phyloP scores from a whole-genome alignment of 495 filamentous ascomycete genomes.

The Penicillium paxilli region DNA sequence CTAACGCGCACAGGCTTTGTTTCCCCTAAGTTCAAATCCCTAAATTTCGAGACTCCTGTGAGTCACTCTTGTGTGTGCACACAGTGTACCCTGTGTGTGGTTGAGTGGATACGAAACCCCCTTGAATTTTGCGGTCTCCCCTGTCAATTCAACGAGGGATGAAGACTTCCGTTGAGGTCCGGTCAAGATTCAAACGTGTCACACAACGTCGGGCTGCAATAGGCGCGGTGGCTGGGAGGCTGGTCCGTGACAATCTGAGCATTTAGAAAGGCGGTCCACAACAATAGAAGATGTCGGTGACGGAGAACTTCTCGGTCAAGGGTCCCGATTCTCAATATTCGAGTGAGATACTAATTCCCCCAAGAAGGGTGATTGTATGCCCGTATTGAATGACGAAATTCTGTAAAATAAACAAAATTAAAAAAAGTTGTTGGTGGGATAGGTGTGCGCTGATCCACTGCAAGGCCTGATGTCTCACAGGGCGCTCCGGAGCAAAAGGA shows the following conservation, averaged over 20 bases:
- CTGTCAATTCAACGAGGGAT: not conserved
- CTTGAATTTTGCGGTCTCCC: not conserved
- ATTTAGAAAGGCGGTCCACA: slow-evolving; percentile 22
- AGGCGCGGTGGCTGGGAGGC: slow-evolving; percentile 28
- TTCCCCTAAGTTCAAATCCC: not conserved
- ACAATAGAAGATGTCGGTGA: slow-evolving; percentile 18
- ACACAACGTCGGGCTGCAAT: slow-evolving; percentile 36
- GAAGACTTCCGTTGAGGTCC: slow-evolving; percentile 1
- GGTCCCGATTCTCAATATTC: not conserved
- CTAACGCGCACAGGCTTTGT: not conserved
- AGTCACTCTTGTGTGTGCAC: too few relatives aligned
- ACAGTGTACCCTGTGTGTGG: too few relatives aligned
- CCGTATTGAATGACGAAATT: too few relatives aligned
- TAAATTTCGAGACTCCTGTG: not conserved
- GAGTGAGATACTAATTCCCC: not conserved
- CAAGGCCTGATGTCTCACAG: slow-evolving; percentile 30
- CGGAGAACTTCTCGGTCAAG: not conserved
- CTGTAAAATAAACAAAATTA: too few relatives aligned
- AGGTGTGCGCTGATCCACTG: slow-evolving; percentile 23
- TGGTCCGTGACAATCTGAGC: slow-evolving; percentile 19
- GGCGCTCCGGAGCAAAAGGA: slow-evolving; percentile 24
- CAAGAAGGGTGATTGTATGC: not conserved
- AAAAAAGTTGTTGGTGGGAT: slow-evolving; percentile 13
- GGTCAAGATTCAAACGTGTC: slow-evolving; percentile 20
- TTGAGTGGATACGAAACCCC: not conserved